Base-by-base conservation (phyloP, 1,139 yeast species). In the Hansenula sp. region DNA sequence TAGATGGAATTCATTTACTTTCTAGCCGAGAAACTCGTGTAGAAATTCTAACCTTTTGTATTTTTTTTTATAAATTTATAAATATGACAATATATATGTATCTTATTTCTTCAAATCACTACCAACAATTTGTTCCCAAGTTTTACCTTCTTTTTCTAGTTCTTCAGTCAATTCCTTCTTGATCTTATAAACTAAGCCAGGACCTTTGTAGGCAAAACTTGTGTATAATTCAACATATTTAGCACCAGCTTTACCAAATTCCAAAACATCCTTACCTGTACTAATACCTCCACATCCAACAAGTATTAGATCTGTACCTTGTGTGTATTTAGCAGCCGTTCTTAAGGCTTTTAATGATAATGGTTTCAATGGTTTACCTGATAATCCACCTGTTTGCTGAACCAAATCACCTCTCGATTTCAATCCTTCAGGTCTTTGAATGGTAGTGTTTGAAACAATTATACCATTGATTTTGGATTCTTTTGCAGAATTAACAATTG, bases 221-320 rank as follows among this genome's bases (percentile, higher is more conserved):
- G 98, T 91, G 67, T 90, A 90, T 43, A 89, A 66, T 64, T 91
- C 88, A 38, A 91, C 81, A 59, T 83, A 87, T 30, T 86, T 76
- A 13, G 99, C 98, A 48, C 99, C 99, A 1, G 97, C 96, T 58
- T 77, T 80, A 31, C 94, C 96, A 65, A 84, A 93, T 55, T 91
- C 98, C 43, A 91, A 68, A 1, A 91, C 97, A 61, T 91, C 98
- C 54, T 80, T 73, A 46, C 96, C 98, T 33, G 72, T 67, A 25
- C 86, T 72, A 54, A 91, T 89, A 50, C 99, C 99, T 44, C 99
- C 99, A 66, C 97, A 90, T 24, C 98, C 99, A 52, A 91, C 77
- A 41, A 91, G 74, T 1, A 90, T 88, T 50, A 90, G 66, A 43
- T 77, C 70, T 15, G 68, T 61, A 49, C 79, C 88, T 55, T 89